Evolutionary conservation across 805 yeast genomes (phyloP).

Genomic region (Suhomyces xylopsoci): DNA sequence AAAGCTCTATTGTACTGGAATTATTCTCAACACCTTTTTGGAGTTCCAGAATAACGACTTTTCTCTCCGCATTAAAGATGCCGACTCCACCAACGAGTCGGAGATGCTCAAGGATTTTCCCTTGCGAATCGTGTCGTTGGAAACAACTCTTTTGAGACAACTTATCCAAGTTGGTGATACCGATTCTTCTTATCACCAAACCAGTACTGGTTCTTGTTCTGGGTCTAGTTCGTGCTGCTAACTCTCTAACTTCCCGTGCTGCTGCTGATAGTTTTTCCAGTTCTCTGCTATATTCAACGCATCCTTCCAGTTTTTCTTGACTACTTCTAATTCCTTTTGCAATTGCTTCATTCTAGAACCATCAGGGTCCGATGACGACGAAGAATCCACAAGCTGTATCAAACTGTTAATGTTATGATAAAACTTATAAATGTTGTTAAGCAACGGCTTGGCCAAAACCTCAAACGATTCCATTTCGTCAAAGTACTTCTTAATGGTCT

Average conservation of each 20-base stretch:
- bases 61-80: slow-evolving; percentile 17
- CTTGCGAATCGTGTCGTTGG: slow-evolving; percentile 25
- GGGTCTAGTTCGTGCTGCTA: neutral
- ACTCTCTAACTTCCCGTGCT: neutral
- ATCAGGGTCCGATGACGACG: slow-evolving; percentile 7
- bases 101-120: slow-evolving; percentile 31
- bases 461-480: slow-evolving; percentile 39
- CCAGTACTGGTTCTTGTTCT: neutral
- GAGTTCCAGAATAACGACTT: slow-evolving; percentile 15
- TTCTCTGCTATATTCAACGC: slow-evolving; percentile 38
- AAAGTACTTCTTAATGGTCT: slow-evolving; percentile 14
- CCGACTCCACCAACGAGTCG: slow-evolving; percentile 7
- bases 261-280: slow-evolving; percentile 27
- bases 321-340: slow-evolving; percentile 29
- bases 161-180: neutral
- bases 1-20: slow-evolving; percentile 27
- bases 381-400: slow-evolving; percentile 4
- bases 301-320: slow-evolving; percentile 37
- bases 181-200: neutral
- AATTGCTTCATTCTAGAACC: slow-evolving; percentile 18
- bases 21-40: slow-evolving; percentile 26
- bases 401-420: slow-evolving; percentile 26
- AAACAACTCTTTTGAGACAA: slow-evolving; percentile 25
- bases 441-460: slow-evolving; percentile 30
- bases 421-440: slow-evolving; percentile 32